These are phyloP conservation scores for Cryptococcus sp. DNA, from an alignment of 1,284 basidiomycete genomes.

Conservation along the genomic window DNA sequence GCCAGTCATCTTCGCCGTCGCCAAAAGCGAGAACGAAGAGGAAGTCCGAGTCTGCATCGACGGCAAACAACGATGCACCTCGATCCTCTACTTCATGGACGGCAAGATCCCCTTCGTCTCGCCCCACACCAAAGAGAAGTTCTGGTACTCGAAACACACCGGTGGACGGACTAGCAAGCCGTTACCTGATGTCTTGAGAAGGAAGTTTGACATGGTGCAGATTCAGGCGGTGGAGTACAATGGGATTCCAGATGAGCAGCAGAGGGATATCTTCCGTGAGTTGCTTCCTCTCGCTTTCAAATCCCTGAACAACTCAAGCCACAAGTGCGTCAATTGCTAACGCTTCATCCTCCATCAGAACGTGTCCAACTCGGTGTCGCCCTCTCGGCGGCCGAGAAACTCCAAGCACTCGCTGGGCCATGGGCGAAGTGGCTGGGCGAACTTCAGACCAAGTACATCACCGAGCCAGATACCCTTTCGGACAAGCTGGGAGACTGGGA, in stretches of 20 bases:
- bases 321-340: not conserved
- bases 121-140: slow-evolving; percentile 32
- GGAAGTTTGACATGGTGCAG: slow-evolving; percentile 40
- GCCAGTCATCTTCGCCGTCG: slow-evolving; percentile 46
- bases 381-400: slow-evolving; percentile 46
- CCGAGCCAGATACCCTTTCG: slow-evolving; percentile 20
- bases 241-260: slow-evolving; percentile 33
- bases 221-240: slow-evolving; percentile 41
- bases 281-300: not conserved
- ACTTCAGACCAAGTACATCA: slow-evolving; percentile 38
- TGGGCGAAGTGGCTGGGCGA: slow-evolving; percentile 36
- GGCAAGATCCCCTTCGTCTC: slow-evolving; percentile 43
- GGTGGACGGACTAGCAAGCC: slow-evolving; percentile 16
- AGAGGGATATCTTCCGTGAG: slow-evolving; percentile 53
- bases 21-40: slow-evolving; percentile 14
- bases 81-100: slow-evolving; percentile 43
- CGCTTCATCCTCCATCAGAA: slow-evolving; percentile 26
- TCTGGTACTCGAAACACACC: slow-evolving; percentile 31
- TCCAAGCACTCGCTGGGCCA: slow-evolving; percentile 43
- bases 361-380: slow-evolving; percentile 51
- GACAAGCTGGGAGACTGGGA: slow-evolving; percentile 23
- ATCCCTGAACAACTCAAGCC: not conserved
- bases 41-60: slow-evolving; percentile 47
- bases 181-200: slow-evolving; percentile 33
- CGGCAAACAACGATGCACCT: slow-evolving; percentile 51